Percentiles rank a stretch among this genome's conserved stretches.
Conservation (phyloP, 1,139 yeast genomes). For the Yamadazyma trypodendri region DNA sequence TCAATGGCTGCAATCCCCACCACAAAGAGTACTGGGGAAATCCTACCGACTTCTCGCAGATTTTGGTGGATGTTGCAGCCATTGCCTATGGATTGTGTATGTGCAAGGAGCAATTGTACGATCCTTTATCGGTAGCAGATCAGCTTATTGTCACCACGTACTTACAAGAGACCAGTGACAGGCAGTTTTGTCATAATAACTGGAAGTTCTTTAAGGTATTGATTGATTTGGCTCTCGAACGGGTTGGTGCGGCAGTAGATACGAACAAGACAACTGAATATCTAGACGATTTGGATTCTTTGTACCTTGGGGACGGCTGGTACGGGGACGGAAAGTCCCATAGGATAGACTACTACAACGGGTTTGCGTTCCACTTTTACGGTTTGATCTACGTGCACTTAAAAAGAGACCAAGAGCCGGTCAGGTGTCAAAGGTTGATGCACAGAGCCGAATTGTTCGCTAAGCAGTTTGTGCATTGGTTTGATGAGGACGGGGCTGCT, state of each 20-base stretch:
- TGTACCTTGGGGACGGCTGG: slow-evolving; percentile 27
- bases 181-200: slow-evolving; percentile 18
- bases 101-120: slow-evolving; percentile 22
- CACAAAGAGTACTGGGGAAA: slow-evolving; percentile 27
- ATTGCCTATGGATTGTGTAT: slow-evolving; percentile 22
- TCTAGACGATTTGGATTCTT: slow-evolving; percentile 19
- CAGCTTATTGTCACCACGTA: slow-evolving; percentile 18
- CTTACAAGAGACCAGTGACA: slow-evolving; percentile 16
- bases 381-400: slow-evolving; percentile 19
- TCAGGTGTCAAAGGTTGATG: slow-evolving; percentile 13
- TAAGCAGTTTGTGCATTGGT: slow-evolving; percentile 19
- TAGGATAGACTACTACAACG: slow-evolving; percentile 26
- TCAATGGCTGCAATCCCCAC: slow-evolving; percentile 24
- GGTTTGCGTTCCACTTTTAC: slow-evolving; percentile 28
- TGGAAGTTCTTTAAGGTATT: slow-evolving; percentile 28
- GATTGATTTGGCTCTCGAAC: slow-evolving; percentile 22
- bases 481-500: slow-evolving; percentile 22
- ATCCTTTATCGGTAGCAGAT: slow-evolving; percentile 19
- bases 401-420: slow-evolving; percentile 12
- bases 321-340: slow-evolving; percentile 24
- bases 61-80: slow-evolving; percentile 27
- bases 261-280: slow-evolving; percentile 13
- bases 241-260: slow-evolving; percentile 19
- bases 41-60: slow-evolving; percentile 18
- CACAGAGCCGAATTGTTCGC: slow-evolving; percentile 21